Evolutionary conservation across 345 rosid genomes (phyloP).

Genomic region (Hirschfeldia incana): DNA sequence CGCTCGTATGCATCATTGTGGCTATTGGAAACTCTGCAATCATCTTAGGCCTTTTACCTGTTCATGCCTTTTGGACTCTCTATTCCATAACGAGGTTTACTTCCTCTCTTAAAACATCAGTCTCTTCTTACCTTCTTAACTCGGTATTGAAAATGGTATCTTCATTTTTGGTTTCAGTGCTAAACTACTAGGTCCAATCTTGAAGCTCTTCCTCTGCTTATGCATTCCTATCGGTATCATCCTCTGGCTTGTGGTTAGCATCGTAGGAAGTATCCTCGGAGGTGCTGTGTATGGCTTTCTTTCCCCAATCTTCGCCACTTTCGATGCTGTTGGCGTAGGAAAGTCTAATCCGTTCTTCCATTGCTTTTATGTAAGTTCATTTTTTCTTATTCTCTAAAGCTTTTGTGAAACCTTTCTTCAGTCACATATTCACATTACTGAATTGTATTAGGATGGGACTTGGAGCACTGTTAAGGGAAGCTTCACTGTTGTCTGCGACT

Average conservation of each 20-base stretch:
- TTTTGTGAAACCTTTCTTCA: not conserved
- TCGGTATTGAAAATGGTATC: not conserved
- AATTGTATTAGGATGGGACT: slow-evolving; percentile 75
- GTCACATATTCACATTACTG: not conserved
- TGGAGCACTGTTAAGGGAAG: slow-evolving; percentile 63
- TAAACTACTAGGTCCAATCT: slow-evolving; percentile 64
- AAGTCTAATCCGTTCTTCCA: slow-evolving; percentile 59
- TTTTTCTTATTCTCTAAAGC: not conserved
- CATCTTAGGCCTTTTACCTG: slow-evolving; percentile 70
- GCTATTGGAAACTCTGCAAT: slow-evolving; percentile 66
- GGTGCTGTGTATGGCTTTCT: slow-evolving; percentile 76
- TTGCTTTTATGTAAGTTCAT: slow-evolving; percentile 75
- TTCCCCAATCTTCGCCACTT: slow-evolving; percentile 89
- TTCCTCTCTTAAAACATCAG: not conserved
- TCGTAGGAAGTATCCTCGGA: slow-evolving; percentile 65
- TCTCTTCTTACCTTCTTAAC: not conserved
- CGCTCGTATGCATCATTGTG: slow-evolving; percentile 64
- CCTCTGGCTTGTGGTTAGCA: slow-evolving; percentile 59
- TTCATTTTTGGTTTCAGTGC: slow-evolving; percentile 53
- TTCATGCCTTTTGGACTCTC: slow-evolving; percentile 63
- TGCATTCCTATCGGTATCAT: slow-evolving; percentile 55
- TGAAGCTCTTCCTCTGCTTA: slow-evolving; percentile 75
- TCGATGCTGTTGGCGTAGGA: slow-evolving; percentile 90
- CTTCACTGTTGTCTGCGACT: slow-evolving; percentile 72
- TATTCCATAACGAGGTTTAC: slow-evolving; percentile 64